These are phyloP conservation scores for Lepidium sativum DNA, from an alignment of 345 rosid genomes.

Conservation along the genomic window DNA sequence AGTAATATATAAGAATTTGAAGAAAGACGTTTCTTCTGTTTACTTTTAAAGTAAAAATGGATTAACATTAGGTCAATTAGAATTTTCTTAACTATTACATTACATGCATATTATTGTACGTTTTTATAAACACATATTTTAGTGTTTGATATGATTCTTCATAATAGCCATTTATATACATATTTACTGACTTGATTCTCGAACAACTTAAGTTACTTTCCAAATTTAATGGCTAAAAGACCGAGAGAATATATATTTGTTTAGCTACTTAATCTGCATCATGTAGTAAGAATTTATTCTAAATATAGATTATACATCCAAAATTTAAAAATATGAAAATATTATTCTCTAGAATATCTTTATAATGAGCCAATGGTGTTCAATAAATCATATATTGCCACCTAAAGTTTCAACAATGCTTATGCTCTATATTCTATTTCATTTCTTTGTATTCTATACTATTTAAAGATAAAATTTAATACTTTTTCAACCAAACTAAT, in stretches of 20 bases:
- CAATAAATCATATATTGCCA: slow-evolving; percentile 9
- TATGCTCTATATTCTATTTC: not conserved
- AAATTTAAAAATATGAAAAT: not conserved
- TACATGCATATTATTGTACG: not conserved
- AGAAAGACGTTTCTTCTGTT: too few species aligned
- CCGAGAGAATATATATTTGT: not conserved
- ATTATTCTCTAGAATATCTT: slow-evolving; percentile 3
- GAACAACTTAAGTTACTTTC: slow-evolving; percentile 7
- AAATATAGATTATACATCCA: not conserved
- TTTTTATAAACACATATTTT: not conserved
- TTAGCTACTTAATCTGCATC: slow-evolving; percentile 4
- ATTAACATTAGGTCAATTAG: not conserved
- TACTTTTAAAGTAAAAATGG: not conserved
- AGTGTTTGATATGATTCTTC: slow-evolving; percentile 17
- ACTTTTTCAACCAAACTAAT: not conserved
- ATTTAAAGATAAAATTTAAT: too few species aligned
- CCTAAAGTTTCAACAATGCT: slow-evolving; percentile 20
- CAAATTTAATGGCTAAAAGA: not conserved
- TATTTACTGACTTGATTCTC: slow-evolving; percentile 13
- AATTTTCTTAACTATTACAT: not conserved
- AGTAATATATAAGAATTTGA: too few species aligned
- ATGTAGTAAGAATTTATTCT: not conserved
- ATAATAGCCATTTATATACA: not conserved
- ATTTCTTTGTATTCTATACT: not conserved
- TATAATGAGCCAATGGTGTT: slow-evolving; percentile 12